Evolutionary conservation across 495 filamentous ascomycete genomes (phyloP), one percentile per base, ranked within the genome.

Genomic region (Neurospora sp.): DNA sequence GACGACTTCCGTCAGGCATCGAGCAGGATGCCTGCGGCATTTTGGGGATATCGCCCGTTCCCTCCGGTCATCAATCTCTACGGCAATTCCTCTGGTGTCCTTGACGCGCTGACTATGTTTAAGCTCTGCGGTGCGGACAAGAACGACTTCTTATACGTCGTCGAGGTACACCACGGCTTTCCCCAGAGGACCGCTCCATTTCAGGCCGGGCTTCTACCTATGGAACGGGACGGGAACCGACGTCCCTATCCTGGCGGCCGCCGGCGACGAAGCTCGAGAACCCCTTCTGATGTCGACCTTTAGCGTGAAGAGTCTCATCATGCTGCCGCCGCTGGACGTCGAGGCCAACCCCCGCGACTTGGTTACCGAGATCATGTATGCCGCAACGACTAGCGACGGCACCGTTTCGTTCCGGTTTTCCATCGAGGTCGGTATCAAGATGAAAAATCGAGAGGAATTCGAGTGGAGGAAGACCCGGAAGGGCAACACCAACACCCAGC

Each of bases 11-110:
- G 18, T 45, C 42, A 18, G 42, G 7, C 42, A 45, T n/a, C 42
- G 42, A 45, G 42, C 18, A 44, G 27, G 10, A 40, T 45, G 18
- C 41, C 70, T 37, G 7, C 41, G 27, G 37, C 27, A 8, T 72
- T 74, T n/a, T 7, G 4, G n/a, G 70, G 73, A 39, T 72, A 74
- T 22, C 71, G 70, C 39, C 48, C 74, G 12, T 75, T 75, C 22
- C 71, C 71, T 6, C 35, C 74, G 1, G 20, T 75, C 45, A 73
- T 75, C 38, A 75, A 75, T 31, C 48, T 73, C n/a, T 70, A 75
- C 71, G 31, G 40, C 40, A 75, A 73, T 18, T 69, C 22, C 69
- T 68, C 48, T 53, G 71, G 71, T 9, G 35, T 70, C 40, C n/a
- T 71, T 2, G 31, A n/a, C 37, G 59, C 53, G 1, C 31, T 74